Base-by-base conservation (phyloP, 106 monocot species). In the Platanthera guangdongensis region DNA sequence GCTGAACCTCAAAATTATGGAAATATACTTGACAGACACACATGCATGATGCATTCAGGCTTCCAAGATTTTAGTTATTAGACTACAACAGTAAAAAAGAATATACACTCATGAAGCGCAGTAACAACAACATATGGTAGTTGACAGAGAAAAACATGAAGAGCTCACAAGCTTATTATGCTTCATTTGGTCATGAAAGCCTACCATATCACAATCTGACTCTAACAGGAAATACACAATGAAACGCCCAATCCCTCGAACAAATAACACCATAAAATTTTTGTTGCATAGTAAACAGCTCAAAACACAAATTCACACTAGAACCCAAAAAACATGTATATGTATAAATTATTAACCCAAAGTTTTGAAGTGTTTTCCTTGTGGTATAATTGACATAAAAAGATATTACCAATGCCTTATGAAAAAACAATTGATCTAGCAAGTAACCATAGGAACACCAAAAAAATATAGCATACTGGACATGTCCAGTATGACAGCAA, bases 401-500 rank as follows among this genome's bases (percentile, higher is more conserved):
- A 67, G 9, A 6, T 25, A 70, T 15, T 70, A 47, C 70, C 18
- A 46, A 70, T 48, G 48, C 47, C 70, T n/a, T 16, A 70, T 47
- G n/a, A 70, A 0, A 69, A 69, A 69, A 69, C 10, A 70, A 70
- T 1, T 39, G 39, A 39, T 39, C 39, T 39, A 39, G 39, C 11
- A 9, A 59, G 25, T 3, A 47, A 14, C 51, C 32, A 51, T 39
- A 4, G 21, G 4, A 19, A n/a, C 32, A 75, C 57, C 11, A 39
- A 16, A 75, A 32, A 39, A 39, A 16, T 14, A 60, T 60, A 11
- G 1, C 59, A 67, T 67, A 39, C 45, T 71, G 7, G 28, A 6
- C 47, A 48, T 71, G 51, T 22, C 18, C 8, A 51, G 21, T 46
- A 9, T n/a, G 63, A 53, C 69, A 72, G 28, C 76, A 63, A 78